Evolutionary conservation across 1,284 basidiomycete genomes (phyloP), one percentile per base, ranked within the genome.

Genomic region (Apiotrichum montevideense): DNA sequence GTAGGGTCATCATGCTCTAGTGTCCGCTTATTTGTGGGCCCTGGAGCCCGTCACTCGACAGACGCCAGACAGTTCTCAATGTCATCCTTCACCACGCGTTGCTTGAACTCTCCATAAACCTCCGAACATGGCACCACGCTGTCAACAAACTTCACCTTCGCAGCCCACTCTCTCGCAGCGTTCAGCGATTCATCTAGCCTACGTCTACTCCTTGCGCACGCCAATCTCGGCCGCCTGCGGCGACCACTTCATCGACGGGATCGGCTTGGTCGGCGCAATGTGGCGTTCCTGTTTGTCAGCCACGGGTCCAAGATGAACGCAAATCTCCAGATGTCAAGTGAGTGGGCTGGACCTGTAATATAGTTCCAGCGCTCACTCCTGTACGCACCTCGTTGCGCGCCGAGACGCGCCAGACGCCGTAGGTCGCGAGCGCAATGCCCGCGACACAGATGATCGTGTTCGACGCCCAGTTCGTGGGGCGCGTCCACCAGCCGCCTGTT

Each of bases 401-500:
- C 52, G 77, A 79, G 59, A 78, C 69, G 21, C 67, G 72, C 79
- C 80, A 83, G 34, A 81, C 71, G 21, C 77, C 77, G 55, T 77
- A 80, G 4, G 76, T 77, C 4, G 75, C 70, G 41, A 80, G 51
- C 3, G 66, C 77, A 61, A 82, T 78, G 14, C 78, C 79, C 41
- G 73, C 71, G 42, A 73, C 66, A 51, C 74, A 74, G 57, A 81
- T 66, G 3, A 71, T 75, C 6, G 81, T 83, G 71, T 80, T 81
- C 45, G 74, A 60, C 43, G 68, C 72, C 81, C 81, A 83, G 73
- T 81, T 82, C 11, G 70, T 64, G 32, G 81, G 81, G 34, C 80
- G 73, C 48, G 80, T 77, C 81, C 81, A 83, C 81, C 81, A 82
- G 51, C 81, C 81, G 62, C 81, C 80, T 77, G 64, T 21, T 21